Evolutionary conservation across 306 rosid genomes (phyloP).

Genomic region (Echinosophora koreensis): DNA sequence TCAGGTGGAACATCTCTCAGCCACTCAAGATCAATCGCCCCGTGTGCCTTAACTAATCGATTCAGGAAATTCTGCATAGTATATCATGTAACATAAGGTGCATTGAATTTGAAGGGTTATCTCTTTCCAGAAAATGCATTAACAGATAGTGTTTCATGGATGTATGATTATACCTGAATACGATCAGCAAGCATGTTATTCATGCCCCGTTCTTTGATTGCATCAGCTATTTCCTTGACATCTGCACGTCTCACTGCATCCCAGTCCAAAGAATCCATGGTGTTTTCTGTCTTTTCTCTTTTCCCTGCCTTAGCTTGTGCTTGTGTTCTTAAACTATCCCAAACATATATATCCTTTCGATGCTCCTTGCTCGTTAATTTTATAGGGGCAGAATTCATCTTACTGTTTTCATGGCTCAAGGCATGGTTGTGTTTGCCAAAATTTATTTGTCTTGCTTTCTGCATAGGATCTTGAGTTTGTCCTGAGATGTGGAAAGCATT

Average conservation of each 20-base stretch:
- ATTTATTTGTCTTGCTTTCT: constrained; percentile 51
- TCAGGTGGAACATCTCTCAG: constrained; percentile 90
- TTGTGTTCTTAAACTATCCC: constrained; percentile 74
- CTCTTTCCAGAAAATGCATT: background rate
- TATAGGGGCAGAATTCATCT: constrained; percentile 51
- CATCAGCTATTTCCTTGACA: constrained; percentile 76
- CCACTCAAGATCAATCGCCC: constrained; percentile 86
- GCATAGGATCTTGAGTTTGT: constrained; percentile 48
- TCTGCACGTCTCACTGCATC: constrained; percentile 86
- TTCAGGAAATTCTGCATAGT: constrained; percentile 77
- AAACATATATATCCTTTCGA: constrained; percentile 56
- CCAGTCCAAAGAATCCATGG: constrained; percentile 92
- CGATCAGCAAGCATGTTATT: constrained; percentile 91
- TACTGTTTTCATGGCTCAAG: constrained; percentile 48
- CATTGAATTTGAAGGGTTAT: constrained; percentile 7
- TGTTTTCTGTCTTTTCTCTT: constrained; percentile 63
- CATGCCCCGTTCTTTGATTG: constrained; percentile 95
- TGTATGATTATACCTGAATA: constrained; percentile 64
- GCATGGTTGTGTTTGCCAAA: constrained; percentile 46
- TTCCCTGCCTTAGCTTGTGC: constrained; percentile 62
- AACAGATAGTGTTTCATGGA: constrained; percentile 18
- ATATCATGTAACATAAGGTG: constrained; percentile 43
- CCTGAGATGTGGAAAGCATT: constrained; percentile 41
- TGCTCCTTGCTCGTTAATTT: constrained; percentile 52
- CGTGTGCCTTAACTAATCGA: constrained; percentile 76